Percentiles rank a stretch among this genome's conserved stretches.
Evolutionary conservation across 768 basidiomycete species (phyloP).

Genomic region (Postia placenta): DNA sequence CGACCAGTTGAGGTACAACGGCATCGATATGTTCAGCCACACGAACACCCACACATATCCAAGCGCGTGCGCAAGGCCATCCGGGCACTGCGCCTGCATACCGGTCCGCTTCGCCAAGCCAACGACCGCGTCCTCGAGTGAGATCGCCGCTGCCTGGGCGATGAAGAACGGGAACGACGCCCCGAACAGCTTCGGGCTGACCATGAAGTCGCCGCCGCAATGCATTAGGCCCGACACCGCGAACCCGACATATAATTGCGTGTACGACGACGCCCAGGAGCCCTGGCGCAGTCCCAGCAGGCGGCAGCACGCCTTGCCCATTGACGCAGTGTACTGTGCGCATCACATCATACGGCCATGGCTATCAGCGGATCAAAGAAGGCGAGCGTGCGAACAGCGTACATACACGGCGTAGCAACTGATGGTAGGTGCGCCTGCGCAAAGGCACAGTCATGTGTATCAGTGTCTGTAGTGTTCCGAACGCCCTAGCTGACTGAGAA

Average conservation of each 20-base stretch:
- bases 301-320: conserved; percentile 20
- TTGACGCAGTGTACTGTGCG: conserved; percentile 24
- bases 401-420: too few relatives aligned
- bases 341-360: too few relatives aligned
- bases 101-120: conserved; percentile 7
- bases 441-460: too few relatives aligned
- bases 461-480: too few relatives aligned
- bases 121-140: conserved; percentile 27
- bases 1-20: conserved; percentile 4
- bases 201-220: conserved; percentile 26
- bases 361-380: too few relatives aligned
- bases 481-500: too few relatives aligned
- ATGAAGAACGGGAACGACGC: conserved; percentile 22
- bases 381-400: too few relatives aligned
- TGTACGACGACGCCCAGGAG: conserved; percentile 20
- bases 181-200: conserved; percentile 11
- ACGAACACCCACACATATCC: conserved; percentile 11
- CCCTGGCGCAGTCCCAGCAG: conserved; percentile 21
- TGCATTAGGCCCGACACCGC: conserved; percentile 30
- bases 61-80: background rate
- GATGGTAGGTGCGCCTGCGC: too few relatives aligned
- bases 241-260: conserved; percentile 31
- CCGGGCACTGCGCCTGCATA: background rate
- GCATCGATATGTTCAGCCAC: conserved; percentile 9
- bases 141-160: conserved; percentile 30